Conservation (phyloP, 768 basidiomycete genomes). For the Naematelia aurantialba region DNA sequence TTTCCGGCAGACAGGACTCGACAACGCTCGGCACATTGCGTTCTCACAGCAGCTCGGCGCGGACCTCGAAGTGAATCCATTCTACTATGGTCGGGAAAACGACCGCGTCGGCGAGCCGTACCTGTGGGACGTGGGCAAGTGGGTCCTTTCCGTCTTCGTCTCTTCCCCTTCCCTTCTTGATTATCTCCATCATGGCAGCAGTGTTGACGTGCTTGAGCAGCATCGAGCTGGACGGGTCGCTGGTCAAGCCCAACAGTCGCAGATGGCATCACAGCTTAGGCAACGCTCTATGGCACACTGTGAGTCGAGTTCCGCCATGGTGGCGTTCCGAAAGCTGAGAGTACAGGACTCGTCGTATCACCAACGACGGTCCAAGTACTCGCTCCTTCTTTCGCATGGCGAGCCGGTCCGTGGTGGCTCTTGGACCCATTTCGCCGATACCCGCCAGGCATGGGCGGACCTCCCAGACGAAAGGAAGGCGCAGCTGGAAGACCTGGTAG, state of each 20-base stretch:
- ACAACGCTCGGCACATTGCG: conserved; percentile 19
- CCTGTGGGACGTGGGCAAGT: background rate
- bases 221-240: conserved; percentile 14
- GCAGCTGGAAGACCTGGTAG: conserved; percentile 10
- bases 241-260: conserved; percentile 22
- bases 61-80: conserved; percentile 24
- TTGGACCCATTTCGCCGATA: conserved; percentile 17
- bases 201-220: background rate
- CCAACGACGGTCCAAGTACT: background rate
- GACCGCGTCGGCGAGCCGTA: background rate
- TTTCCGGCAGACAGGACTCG: conserved; percentile 21
- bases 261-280: background rate
- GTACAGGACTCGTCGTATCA: background rate
- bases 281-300: background rate
- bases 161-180: no score
- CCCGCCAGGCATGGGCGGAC: conserved; percentile 17
- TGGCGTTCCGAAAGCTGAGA: background rate
- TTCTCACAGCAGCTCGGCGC: conserved; percentile 15
- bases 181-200: background rate
- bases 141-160: no score
- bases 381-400: background rate
- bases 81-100: conserved; percentile 23
- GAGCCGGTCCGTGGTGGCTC: background rate
- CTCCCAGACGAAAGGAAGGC: conserved; percentile 11
- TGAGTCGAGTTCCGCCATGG: background rate